Evolutionary conservation across 768 basidiomycete genomes (phyloP).

Genomic region (Hypholoma sublateritium): DNA sequence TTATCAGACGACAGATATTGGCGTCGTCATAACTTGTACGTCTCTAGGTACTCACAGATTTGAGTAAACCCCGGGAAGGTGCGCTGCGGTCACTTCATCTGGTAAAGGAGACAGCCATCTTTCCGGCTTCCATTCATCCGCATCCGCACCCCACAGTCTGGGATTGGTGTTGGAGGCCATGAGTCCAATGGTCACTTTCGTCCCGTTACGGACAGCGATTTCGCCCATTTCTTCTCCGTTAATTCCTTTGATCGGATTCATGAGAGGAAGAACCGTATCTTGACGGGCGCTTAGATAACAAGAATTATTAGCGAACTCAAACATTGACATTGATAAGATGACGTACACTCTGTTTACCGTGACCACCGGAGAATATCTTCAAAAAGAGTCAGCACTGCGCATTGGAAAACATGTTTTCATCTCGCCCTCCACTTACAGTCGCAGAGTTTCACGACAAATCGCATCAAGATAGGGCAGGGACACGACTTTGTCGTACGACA

Average conservation of each 20-base stretch:
- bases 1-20: too few species aligned
- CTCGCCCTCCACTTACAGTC: constrained; percentile 24
- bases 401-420: too few species aligned
- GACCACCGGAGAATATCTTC: constrained; percentile 23
- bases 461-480: constrained; percentile 36
- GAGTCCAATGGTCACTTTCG: constrained; percentile 26
- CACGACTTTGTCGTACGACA: constrained; percentile 36
- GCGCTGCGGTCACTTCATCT: constrained; percentile 28
- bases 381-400: background rate
- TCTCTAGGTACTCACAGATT: constrained; percentile 29
- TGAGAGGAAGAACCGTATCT: constrained; percentile 24
- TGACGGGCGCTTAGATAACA: constrained; percentile 14
- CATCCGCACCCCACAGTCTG: constrained; percentile 48
- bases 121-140: constrained; percentile 48
- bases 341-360: constrained; percentile 19
- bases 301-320: background rate
- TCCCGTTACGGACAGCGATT: constrained; percentile 37
- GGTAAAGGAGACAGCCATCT: constrained; percentile 39
- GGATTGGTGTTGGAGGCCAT: constrained; percentile 38
- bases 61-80: constrained; percentile 43
- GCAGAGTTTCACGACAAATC: constrained; percentile 34
- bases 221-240: constrained; percentile 27
- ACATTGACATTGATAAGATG: background rate
- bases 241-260: constrained; percentile 21
- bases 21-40: background rate